These are phyloP conservation scores for Scutellaria galericulata DNA, from an alignment of 257 asterid species.

Conservation along the genomic window DNA sequence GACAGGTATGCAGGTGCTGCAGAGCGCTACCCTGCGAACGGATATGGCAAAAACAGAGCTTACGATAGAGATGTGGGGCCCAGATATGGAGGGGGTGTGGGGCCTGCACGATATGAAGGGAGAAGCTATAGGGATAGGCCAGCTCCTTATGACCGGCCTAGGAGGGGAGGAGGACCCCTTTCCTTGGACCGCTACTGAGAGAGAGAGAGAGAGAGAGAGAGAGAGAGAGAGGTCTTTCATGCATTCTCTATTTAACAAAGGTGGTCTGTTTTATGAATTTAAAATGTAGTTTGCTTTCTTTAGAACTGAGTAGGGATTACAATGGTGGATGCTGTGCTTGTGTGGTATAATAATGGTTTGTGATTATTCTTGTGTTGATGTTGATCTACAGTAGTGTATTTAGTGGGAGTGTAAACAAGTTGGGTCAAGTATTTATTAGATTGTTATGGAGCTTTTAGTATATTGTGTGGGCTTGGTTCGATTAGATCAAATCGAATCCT, in stretches of 20 bases:
- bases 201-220: no score
- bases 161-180: conserved; percentile 71
- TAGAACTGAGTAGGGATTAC: conserved; percentile 4
- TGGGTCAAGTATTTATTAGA: no score
- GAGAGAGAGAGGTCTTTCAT: background rate
- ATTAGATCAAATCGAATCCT: no score
- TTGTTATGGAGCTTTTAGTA: no score
- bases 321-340: no score
- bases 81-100: conserved; percentile 59
- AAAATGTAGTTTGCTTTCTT: background rate
- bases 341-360: no score
- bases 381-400: no score
- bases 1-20: conserved; percentile 71
- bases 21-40: conserved; percentile 66
- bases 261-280: no score
- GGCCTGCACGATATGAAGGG: conserved; percentile 65
- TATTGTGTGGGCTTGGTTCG: no score
- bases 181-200: conserved; percentile 73
- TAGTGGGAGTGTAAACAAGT: no score
- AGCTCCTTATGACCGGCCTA: conserved; percentile 80
- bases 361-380: no score
- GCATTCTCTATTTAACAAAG: no score
- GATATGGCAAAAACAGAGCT: conserved; percentile 69
- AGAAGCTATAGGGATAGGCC: conserved; percentile 66
- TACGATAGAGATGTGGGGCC: conserved; percentile 62